Evolutionary conservation across 768 basidiomycete genomes (phyloP).

Genomic region (Aureoboletus auriporus): DNA sequence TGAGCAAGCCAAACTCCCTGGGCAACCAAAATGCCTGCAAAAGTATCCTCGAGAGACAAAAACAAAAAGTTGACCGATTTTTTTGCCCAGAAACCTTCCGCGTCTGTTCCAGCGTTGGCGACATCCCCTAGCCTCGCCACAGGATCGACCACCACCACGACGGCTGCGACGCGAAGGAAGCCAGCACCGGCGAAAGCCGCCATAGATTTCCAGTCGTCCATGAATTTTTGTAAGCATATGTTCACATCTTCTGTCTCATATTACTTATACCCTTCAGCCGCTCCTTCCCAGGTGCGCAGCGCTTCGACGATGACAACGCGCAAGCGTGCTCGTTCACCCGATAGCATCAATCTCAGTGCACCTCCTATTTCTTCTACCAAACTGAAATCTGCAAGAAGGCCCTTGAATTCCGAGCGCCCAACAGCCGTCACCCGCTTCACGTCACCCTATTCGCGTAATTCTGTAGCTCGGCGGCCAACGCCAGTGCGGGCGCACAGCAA

Average conservation of each 20-base stretch:
- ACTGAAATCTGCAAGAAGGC: slow-evolving; percentile 18
- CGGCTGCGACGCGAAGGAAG: slow-evolving; percentile 10
- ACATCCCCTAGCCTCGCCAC: not conserved
- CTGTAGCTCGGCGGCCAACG: slow-evolving; percentile 19
- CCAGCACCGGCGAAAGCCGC: slow-evolving; percentile 4
- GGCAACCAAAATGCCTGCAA: slow-evolving; percentile 16
- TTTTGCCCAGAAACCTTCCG: slow-evolving; percentile 35
- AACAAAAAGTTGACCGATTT: slow-evolving; percentile 42
- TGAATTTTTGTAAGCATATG: slow-evolving; percentile 17
- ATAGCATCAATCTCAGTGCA: slow-evolving; percentile 1
- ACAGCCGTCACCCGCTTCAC: slow-evolving; percentile 9
- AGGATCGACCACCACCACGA: not conserved
- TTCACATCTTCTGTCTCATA: not conserved
- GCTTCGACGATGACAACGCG: slow-evolving; percentile 13
- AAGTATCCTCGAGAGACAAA: slow-evolving; percentile 11
- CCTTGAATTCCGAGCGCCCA: slow-evolving; percentile 1
- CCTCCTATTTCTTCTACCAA: slow-evolving; percentile 8
- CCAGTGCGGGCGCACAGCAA: slow-evolving; percentile 1
- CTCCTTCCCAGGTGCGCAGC: slow-evolving; percentile 6
- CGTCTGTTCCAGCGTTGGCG: slow-evolving; percentile 10
- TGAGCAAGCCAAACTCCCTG: not conserved
- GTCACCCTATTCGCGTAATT: slow-evolving; percentile 32
- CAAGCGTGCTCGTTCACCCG: slow-evolving; percentile 28
- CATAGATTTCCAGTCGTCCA: not conserved
- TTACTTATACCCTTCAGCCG: slow-evolving; percentile 12